phyloP scores from a whole-genome alignment of 2,329 filamentous ascomycete species.

The Phaeophleospora eucalypticola region DNA sequence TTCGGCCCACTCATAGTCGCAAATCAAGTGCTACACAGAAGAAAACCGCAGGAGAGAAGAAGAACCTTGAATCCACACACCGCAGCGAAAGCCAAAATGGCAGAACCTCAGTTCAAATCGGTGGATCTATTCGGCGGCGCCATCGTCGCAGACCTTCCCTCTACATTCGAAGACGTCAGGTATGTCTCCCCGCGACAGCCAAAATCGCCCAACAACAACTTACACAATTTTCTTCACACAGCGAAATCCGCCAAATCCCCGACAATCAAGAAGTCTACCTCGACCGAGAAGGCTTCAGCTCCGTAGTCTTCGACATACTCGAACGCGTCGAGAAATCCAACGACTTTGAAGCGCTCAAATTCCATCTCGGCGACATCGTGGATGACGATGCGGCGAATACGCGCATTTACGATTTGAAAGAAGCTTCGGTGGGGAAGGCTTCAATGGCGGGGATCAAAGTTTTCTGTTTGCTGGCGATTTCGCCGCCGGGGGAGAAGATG shows the following conservation, averaged over 20 bases:
- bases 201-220: conserved; percentile 3
- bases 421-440: conserved; percentile 32
- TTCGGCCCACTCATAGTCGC: too few species aligned
- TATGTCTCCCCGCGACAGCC: conserved; percentile 35
- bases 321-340: conserved; percentile 71
- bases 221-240: conserved; percentile 32
- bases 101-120: conserved; percentile 11
- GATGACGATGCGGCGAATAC: conserved; percentile 12
- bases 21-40: too few species aligned
- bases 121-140: conserved; percentile 65
- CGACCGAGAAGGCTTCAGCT: conserved; percentile 76
- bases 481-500: conserved; percentile 35
- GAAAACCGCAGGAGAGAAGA: background rate
- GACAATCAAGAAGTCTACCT: conserved; percentile 93
- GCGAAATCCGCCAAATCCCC: conserved; percentile 69
- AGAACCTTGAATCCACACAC: background rate
- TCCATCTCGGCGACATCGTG: conserved; percentile 49
- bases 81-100: conserved; percentile 1
- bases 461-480: conserved; percentile 59
- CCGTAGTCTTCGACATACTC: conserved; percentile 84
- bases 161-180: conserved; percentile 69
- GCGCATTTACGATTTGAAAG: conserved; percentile 39
- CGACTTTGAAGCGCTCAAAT: conserved; percentile 59
- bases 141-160: conserved; percentile 63
- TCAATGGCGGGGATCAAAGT: conserved; percentile 34